Conservation (phyloP, 129 eudicot genomes). For the Deinandra increscens region DNA sequence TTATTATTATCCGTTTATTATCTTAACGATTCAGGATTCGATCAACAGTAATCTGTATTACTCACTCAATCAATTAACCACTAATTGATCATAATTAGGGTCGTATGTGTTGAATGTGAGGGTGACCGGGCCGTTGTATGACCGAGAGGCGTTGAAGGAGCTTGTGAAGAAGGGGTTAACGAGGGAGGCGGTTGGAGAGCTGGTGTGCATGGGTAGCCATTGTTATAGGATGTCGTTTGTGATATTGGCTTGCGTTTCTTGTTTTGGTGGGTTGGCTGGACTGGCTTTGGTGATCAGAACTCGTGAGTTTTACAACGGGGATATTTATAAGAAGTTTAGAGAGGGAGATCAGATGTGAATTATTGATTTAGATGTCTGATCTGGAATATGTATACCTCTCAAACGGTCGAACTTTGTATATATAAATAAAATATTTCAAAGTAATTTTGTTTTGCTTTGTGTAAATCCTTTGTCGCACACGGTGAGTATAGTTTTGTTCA, state of each 20-base stretch:
- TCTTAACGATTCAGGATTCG: too few species aligned
- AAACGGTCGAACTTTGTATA: too few species aligned
- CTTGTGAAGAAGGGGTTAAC: slow-evolving; percentile 34
- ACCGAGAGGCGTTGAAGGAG: slow-evolving; percentile 51
- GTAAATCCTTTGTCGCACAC: too few species aligned
- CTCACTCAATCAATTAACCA: too few species aligned
- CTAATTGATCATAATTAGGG: too few species aligned
- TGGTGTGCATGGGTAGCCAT: slow-evolving; percentile 49
- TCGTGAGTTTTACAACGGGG: slow-evolving; percentile 43
- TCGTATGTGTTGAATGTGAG: slow-evolving; percentile 48
- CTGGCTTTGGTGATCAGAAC: slow-evolving; percentile 50
- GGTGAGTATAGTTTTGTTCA: too few species aligned
- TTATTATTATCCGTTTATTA: too few species aligned
- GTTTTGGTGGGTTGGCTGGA: slow-evolving; percentile 45
- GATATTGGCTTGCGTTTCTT: slow-evolving; percentile 39
- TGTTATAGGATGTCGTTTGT: slow-evolving; percentile 46
- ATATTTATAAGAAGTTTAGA: slow-evolving; percentile 50
- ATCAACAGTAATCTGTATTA: too few species aligned
- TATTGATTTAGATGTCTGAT: too few species aligned
- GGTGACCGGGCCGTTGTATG: slow-evolving; percentile 48
- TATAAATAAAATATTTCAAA: too few species aligned
- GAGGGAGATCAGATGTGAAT: background rate
- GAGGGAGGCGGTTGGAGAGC: slow-evolving; percentile 29
- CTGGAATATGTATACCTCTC: too few species aligned
- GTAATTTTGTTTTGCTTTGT: too few species aligned